Conservation (phyloP, 2,329 filamentous ascomycete species). For the Aspergillus sp. region DNA sequence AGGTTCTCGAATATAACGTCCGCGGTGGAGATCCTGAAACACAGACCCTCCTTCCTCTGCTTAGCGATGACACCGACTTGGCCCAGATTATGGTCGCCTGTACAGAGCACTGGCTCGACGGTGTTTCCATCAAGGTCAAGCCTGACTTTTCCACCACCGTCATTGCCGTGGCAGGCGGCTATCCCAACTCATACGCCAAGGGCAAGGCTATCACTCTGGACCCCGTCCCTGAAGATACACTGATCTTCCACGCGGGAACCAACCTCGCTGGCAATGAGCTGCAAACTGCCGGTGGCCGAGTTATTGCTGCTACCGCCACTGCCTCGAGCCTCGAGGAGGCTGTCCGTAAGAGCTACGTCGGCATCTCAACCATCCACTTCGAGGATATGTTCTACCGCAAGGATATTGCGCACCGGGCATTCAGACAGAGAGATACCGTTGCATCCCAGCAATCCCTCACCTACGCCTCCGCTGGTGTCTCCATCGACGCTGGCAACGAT, state of each 20-base stretch:
- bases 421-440: slow-evolving; percentile 29
- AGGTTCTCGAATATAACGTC: slow-evolving; percentile 88
- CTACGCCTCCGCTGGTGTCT: slow-evolving; percentile 89
- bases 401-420: slow-evolving; percentile 77
- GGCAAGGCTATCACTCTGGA: slow-evolving; percentile 60
- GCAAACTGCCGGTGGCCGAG: slow-evolving; percentile 77
- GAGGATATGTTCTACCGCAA: slow-evolving; percentile 86
- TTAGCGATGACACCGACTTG: slow-evolving; percentile 74
- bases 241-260: slow-evolving; percentile 93
- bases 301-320: slow-evolving; percentile 86
- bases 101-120: slow-evolving; percentile 67
- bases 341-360: slow-evolving; percentile 81
- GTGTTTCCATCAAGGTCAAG: slow-evolving; percentile 63
- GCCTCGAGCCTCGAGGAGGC: slow-evolving; percentile 73
- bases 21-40: slow-evolving; percentile 90
- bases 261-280: slow-evolving; percentile 59
- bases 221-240: slow-evolving; percentile 53
- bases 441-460: slow-evolving; percentile 54
- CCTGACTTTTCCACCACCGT: slow-evolving; percentile 78
- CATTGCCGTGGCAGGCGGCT: slow-evolving; percentile 88
- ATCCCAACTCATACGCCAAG: slow-evolving; percentile 81
- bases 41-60: slow-evolving; percentile 75
- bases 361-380: slow-evolving; percentile 74
- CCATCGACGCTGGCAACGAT: slow-evolving; percentile 88
- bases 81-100: slow-evolving; percentile 87